A percentile compares a stretch with the other conserved stretches of the same genome.
Conservation (phyloP, 192 early-diverging fungal species). For the Gaertneriomyces sp. region DNA sequence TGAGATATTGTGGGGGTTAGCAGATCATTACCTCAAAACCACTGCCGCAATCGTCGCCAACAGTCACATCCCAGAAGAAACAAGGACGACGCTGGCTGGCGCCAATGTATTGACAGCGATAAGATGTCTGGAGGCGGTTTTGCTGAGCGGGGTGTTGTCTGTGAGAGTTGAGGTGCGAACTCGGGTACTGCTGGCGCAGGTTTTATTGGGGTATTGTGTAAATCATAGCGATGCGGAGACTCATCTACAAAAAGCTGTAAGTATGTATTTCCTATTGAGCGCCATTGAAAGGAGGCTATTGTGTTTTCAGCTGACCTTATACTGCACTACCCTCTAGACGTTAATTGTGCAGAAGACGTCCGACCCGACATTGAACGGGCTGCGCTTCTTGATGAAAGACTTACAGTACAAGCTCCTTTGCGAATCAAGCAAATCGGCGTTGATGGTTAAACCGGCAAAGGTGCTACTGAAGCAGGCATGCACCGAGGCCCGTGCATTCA, state of each 20-base stretch:
- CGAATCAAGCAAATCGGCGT: conserved; percentile 1
- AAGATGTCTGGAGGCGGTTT: conserved; percentile 26
- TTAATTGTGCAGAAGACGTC: conserved; percentile 17
- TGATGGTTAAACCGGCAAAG: conserved; percentile 6
- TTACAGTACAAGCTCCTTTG: conserved; percentile 11
- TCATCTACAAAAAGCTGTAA: conserved; percentile 29
- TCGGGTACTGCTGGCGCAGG: conserved; percentile 15
- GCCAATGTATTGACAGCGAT: conserved; percentile 13
- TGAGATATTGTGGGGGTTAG: conserved; percentile 16
- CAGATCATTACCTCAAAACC: conserved; percentile 16
- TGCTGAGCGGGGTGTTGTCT: conserved; percentile 10
- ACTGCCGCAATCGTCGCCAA: conserved; percentile 6
- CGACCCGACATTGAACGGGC: conserved; percentile 16
- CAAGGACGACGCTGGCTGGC: background rate
- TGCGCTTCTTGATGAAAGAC: conserved; percentile 21
- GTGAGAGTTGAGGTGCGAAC: conserved; percentile 22
- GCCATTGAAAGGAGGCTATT: background rate
- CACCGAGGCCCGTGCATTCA: conserved; percentile 9
- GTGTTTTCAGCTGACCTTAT: background rate
- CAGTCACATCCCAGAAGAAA: background rate
- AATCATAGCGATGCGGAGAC: conserved; percentile 22
- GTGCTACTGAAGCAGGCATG: conserved; percentile 9
- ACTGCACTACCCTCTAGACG: background rate
- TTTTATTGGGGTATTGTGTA: conserved; percentile 14
- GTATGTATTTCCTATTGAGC: background rate